Evolutionary conservation across 2,329 filamentous ascomycete species (phyloP).

Genomic region (Clathrospora elynae): DNA sequence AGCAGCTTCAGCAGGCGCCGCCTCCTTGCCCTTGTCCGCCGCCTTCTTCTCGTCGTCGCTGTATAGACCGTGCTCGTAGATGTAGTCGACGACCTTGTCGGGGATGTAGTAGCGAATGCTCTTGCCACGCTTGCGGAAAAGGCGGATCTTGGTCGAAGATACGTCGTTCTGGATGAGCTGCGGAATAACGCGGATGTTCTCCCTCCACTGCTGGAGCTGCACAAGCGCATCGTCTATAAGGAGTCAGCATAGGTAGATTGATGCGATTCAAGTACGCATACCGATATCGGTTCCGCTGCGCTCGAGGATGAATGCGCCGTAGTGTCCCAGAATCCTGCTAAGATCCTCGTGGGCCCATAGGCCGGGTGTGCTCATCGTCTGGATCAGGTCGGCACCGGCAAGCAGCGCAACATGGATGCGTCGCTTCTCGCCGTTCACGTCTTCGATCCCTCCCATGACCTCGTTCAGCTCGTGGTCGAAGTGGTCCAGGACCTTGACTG

Average conservation of each 20-base stretch:
- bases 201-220: conserved; percentile 79
- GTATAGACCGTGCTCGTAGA: conserved; percentile 49
- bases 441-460: conserved; percentile 73
- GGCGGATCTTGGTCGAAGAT: conserved; percentile 78
- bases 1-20: conserved; percentile 25
- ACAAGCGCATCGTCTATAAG: conserved; percentile 74
- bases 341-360: conserved; percentile 87
- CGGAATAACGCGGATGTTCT: conserved; percentile 86
- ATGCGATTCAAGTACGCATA: conserved; percentile 16
- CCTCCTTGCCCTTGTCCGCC: conserved; percentile 43
- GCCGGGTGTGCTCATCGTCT: conserved; percentile 58
- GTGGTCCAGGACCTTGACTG: conserved; percentile 86
- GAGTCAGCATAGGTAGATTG: conserved; percentile 15
- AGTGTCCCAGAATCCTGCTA: conserved; percentile 83
- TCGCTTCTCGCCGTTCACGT: conserved; percentile 68
- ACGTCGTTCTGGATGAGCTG: conserved; percentile 88
- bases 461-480: conserved; percentile 89
- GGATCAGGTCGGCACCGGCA: conserved; percentile 66
- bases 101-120: conserved; percentile 51
- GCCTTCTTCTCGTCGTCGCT: conserved; percentile 46
- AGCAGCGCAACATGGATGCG: conserved; percentile 78
- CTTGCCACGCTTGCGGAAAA: conserved; percentile 61
- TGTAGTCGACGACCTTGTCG: conserved; percentile 47
- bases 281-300: conserved; percentile 80
- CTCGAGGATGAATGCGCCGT: conserved; percentile 85